Conservation (phyloP, 2,329 filamentous ascomycete species). For the Aspergillus carbonarius region DNA sequence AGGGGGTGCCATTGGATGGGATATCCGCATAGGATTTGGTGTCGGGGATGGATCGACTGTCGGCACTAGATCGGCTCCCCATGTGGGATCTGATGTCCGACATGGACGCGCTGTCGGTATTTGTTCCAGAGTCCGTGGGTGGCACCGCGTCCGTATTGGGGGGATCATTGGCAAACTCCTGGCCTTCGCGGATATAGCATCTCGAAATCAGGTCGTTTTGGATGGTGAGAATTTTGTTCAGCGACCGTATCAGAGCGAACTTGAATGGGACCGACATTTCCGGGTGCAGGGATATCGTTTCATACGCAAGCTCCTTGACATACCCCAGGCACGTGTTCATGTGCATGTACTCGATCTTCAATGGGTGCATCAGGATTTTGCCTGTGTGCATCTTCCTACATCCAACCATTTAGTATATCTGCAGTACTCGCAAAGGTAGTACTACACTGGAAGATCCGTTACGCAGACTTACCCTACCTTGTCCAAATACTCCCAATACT, state of each 20-base stretch:
- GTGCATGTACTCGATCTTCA: conserved; percentile 14
- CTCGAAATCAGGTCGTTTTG: conserved; percentile 14
- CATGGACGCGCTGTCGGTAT: background rate
- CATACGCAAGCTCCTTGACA: conserved; percentile 7
- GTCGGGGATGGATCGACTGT: background rate
- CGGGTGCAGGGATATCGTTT: conserved; percentile 9
- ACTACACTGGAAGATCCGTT: background rate
- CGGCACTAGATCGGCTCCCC: background rate
- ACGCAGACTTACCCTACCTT: conserved; percentile 12
- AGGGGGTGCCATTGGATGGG: background rate
- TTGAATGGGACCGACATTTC: conserved; percentile 12
- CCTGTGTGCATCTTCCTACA: conserved; percentile 14
- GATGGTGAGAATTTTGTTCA: conserved; percentile 13
- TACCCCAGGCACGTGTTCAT: conserved; percentile 16
- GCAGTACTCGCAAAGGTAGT: background rate
- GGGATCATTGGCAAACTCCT: background rate
- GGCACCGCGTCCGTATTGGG: background rate
- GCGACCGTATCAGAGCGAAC: conserved; percentile 8
- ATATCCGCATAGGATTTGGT: background rate
- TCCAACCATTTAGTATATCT: background rate
- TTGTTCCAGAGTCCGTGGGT: background rate
- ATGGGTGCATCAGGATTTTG: conserved; percentile 11
- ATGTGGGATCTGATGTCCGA: background rate
- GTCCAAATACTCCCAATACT: conserved; percentile 13
- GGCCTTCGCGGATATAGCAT: conserved; percentile 10